Conservation (phyloP, 169 alveolate genomes). For the Plasmodium reichenowi region DNA sequence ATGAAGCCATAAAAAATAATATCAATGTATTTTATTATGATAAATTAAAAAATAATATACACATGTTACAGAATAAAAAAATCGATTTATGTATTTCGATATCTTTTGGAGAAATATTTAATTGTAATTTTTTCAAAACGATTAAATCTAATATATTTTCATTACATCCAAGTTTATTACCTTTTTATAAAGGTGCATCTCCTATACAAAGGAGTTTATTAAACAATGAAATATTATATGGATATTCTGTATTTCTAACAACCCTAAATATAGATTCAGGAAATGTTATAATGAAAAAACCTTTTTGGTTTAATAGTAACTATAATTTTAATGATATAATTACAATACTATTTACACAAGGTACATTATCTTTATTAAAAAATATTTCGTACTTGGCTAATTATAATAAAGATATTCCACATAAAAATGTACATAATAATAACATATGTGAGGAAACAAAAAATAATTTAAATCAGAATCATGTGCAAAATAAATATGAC, state of each 20-base stretch:
- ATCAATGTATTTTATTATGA: constrained; percentile 65
- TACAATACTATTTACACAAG: constrained; percentile 52
- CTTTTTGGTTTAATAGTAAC: constrained; percentile 10
- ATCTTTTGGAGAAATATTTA: constrained; percentile 73
- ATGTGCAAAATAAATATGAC: too few relatives aligned
- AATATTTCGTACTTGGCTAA: constrained; percentile 33
- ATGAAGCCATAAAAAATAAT: constrained; percentile 34
- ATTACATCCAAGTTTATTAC: constrained; percentile 72
- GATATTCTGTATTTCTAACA: constrained; percentile 51
- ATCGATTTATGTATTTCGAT: constrained; percentile 43
- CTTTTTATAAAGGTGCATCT: constrained; percentile 62
- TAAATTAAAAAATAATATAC: constrained; percentile 39
- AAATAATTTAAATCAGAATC: too few relatives aligned
- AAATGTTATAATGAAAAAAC: constrained; percentile 23
- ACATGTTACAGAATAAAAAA: constrained; percentile 38
- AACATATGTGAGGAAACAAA: too few relatives aligned
- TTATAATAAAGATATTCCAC: neutral
- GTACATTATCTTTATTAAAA: constrained; percentile 35
- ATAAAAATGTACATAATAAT: too few relatives aligned
- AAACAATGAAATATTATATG: constrained; percentile 60
- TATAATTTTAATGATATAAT: constrained; percentile 69
- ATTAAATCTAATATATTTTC: constrained; percentile 40
- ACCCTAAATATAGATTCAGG: constrained; percentile 51
- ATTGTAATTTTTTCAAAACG: constrained; percentile 39
- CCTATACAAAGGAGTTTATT: constrained; percentile 74